Evolutionary conservation across 495 filamentous ascomycete genomes (phyloP), one percentile per base, ranked within the genome.

Genomic region (Penicillium atrosanguineum): DNA sequence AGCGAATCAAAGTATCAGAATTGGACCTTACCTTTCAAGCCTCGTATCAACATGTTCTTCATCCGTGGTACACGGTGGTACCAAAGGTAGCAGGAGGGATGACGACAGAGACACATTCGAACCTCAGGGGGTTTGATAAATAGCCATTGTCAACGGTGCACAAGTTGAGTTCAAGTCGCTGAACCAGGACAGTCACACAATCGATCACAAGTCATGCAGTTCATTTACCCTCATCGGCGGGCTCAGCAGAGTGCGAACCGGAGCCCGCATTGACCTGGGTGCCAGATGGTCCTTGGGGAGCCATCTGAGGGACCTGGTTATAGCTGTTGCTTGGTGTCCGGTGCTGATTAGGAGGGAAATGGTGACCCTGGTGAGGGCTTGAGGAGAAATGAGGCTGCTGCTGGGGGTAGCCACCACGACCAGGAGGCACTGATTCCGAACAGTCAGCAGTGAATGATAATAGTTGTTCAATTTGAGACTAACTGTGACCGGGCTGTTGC

Each of bases 401-500:
- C 43, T 81, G 82, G 41, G 72, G 76, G 64, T 86, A 87, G 44
- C 74, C 76, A 43, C 70, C 74, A 46, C 83, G 80, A 57, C 81
- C 79, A 20, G 80, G 80, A 29, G 79, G 79, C 72, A 81, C 84
- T 85, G 63, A 25, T 42, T 38, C 4, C 40, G 20, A 6, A 44
- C 38, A 26, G 26, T 52, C 28, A 52, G 50, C 43, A 20, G 26
- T 16, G 26, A 36, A 50, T 23, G 16, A 12, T 3, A 23, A 42
- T 18, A 36, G n/a, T 4, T 34, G 9, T 45, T 6, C 19, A 15
- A 6, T 20, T 18, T 41, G 23, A 28, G 11, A 87, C 85, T 80
- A 82, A 87, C 88, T 83, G 65, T 86, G 85, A 48, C 72, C 78
- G 34, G 79, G 73, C 26, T 76, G 80, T 59, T 89, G 87, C 48